Conservation (phyloP, 768 basidiomycete genomes). For the Psilocybe tampanensis region DNA sequence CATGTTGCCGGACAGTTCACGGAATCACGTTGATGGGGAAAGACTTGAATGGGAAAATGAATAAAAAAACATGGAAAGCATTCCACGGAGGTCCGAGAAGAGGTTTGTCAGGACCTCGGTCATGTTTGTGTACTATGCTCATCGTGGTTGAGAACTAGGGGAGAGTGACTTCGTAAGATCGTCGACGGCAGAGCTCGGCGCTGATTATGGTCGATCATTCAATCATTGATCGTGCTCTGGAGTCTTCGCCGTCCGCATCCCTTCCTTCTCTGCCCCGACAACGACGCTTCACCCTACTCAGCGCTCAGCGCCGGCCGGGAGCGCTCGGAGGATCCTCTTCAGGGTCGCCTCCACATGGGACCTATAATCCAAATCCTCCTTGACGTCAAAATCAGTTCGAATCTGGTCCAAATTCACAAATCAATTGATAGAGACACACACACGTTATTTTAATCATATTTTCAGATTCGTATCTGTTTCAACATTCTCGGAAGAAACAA, state of each 20-base stretch:
- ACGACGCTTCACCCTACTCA: not conserved
- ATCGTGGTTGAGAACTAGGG: not conserved
- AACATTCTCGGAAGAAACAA: not conserved
- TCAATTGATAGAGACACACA: not conserved
- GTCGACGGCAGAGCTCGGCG: slow-evolving; percentile 1
- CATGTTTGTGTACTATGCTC: not conserved
- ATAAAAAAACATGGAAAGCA: not conserved
- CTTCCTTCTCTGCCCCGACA: not conserved
- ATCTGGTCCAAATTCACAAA: not conserved
- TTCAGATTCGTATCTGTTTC: not conserved
- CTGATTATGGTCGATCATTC: not conserved
- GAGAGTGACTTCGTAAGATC: not conserved
- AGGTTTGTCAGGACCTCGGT: not conserved
- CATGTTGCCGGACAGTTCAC: not conserved
- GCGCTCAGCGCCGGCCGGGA: slow-evolving; percentile 23
- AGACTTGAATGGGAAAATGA: not conserved
- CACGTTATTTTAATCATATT: not conserved
- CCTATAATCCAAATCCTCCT: slow-evolving; percentile 7
- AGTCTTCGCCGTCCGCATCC: not conserved
- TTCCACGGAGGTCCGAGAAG: not conserved
- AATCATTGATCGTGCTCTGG: not conserved
- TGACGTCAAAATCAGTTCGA: slow-evolving; percentile 11
- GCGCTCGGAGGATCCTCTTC: slow-evolving; percentile 14
- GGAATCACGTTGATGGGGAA: slow-evolving; percentile 8
- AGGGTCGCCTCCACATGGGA: slow-evolving; percentile 18